Evolutionary conservation across 805 yeast species (phyloP), one percentile per base, ranked within the genome.

Genomic region (Schizosaccharomyces lindneri): DNA sequence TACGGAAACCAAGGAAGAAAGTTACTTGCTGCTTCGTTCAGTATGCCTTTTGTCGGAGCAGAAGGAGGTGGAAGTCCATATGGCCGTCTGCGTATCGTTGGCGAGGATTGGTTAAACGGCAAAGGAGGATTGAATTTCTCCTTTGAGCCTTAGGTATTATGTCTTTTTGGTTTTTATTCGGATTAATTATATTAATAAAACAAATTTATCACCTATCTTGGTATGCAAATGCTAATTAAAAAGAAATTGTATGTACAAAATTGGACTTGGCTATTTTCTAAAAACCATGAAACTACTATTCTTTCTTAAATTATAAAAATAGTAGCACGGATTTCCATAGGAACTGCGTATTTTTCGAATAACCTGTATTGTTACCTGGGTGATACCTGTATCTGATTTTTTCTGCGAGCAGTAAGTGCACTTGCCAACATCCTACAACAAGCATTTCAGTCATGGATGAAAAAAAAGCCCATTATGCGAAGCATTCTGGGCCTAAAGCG

Each of bases 401-500:
- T 46, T 46, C 51, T 19, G 13, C 11, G 21, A 46, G 2, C 27
- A 46, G 27, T 7, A 19, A 19, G 51, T 19, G 24, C 51, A 7
- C 27, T 46, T 46, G 27, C 51, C 21, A 46, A 46, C 27, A 46
- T 46, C 51, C 27, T 19, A 24, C 51, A 19, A 19, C 27, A n/a
- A 19, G 27, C 51, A 31, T 19, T 46, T n/a, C 11, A 9, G 51
- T 17, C 51, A 51, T 51, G 57, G 57, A 51, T 29, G 57, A 51
- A 17, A 51, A 51, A 29, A 51, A 51, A 29, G 57, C 36, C 57
- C 57, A 51, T 51, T 21, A 24, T 51, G 57, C 57, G 9, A 51
- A 51, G 32, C 57, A 51, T 51, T 51, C 57, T 51, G 57, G 57
- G 31, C 57, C 57, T 9, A 51, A 51, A 51, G 57, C 57, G 11